phyloP scores from a whole-genome alignment of 2,329 filamentous ascomycete species.

The Davidsoniella australis region DNA sequence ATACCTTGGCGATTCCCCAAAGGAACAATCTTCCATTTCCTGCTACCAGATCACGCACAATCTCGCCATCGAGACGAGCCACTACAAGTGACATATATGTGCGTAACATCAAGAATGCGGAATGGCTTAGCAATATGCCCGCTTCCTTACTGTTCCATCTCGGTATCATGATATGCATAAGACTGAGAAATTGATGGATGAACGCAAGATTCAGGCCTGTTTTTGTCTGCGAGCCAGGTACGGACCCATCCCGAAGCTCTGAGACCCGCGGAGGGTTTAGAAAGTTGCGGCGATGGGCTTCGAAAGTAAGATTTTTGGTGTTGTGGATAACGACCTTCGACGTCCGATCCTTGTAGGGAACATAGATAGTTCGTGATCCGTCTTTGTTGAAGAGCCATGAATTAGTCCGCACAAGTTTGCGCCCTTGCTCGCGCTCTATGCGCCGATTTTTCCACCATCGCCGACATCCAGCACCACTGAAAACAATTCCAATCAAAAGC shows the following conservation, averaged over 20 bases:
- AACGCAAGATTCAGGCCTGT: conserved; percentile 91
- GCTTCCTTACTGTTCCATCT: conserved; percentile 93
- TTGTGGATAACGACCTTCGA: conserved; percentile 82
- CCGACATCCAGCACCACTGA: conserved; percentile 60
- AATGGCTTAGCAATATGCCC: conserved; percentile 73
- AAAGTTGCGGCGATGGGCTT: conserved; percentile 86
- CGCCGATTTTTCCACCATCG: conserved; percentile 57
- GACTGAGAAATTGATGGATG: conserved; percentile 84
- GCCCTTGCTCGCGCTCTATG: conserved; percentile 67
- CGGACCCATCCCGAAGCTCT: conserved; percentile 47
- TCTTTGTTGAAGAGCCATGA: conserved; percentile 89
- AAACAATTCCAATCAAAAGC: conserved; percentile 61
- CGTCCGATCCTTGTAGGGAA: conserved; percentile 75
- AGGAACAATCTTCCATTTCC: conserved; percentile 80
- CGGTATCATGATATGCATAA: conserved; percentile 96
- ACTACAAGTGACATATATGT: conserved; percentile 92
- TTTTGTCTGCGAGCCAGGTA: conserved; percentile 80
- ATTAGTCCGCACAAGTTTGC: conserved; percentile 70
- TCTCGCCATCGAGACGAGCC: conserved; percentile 83
- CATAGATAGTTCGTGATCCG: conserved; percentile 85
- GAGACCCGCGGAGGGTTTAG: conserved; percentile 76
- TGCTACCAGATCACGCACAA: conserved; percentile 89
- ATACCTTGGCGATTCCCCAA: conserved; percentile 67
- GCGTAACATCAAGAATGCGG: conserved; percentile 72
- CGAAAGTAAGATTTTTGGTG: conserved; percentile 86